phyloP scores from a whole-genome alignment of 805 yeast species.

The Candida easanensis region DNA sequence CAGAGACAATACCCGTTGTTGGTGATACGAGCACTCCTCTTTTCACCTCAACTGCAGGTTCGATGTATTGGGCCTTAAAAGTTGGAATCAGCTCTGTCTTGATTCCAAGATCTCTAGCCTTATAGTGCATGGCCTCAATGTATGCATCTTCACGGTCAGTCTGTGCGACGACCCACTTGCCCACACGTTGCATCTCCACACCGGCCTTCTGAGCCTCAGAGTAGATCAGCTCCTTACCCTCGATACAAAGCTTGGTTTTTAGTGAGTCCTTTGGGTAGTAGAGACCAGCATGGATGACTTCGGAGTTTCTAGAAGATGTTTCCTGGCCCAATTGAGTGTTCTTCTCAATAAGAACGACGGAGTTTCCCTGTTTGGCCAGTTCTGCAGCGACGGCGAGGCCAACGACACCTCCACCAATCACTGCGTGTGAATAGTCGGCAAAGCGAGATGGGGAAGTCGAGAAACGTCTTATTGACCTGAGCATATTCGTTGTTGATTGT shows the following conservation, averaged over 20 bases:
- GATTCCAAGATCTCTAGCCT: conserved; percentile 49
- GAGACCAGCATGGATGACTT: conserved; percentile 89
- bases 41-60: conserved; percentile 66
- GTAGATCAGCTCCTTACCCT: conserved; percentile 72
- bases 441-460: conserved; percentile 8
- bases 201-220: conserved; percentile 40
- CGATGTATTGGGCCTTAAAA: conserved; percentile 42
- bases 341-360: conserved; percentile 66
- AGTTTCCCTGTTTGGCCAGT: conserved; percentile 43
- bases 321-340: conserved; percentile 68
- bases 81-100: conserved; percentile 57
- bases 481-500: not conserved
- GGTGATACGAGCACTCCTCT: conserved; percentile 69
- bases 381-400: conserved; percentile 82
- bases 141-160: conserved; percentile 57
- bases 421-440: conserved; percentile 63
- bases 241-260: conserved; percentile 67
- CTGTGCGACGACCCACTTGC: conserved; percentile 89
- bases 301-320: conserved; percentile 87
- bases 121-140: conserved; percentile 49
- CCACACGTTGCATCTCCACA: conserved; percentile 63
- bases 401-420: conserved; percentile 83
- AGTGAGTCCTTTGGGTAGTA: conserved; percentile 72
- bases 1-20: conserved; percentile 79
- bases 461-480: conserved; percentile 11